phyloP scores from a whole-genome alignment of 345 rosid species.

The Lagerstroemia speciosa region DNA sequence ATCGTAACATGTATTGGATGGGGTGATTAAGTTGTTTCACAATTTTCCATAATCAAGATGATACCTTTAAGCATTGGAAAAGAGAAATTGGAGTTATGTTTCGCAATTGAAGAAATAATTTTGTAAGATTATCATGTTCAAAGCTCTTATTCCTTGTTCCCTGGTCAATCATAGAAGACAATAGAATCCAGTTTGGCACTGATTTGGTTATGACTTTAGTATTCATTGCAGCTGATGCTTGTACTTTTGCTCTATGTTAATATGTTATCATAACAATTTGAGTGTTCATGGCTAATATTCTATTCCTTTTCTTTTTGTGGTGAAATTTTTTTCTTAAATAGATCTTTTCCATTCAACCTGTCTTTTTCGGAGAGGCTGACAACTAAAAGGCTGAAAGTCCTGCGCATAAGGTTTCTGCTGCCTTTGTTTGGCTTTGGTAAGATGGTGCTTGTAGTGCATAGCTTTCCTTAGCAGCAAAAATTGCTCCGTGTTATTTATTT shows the following conservation, averaged over 20 bases:
- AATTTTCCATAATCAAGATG: not conserved
- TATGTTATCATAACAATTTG: constrained; percentile 11
- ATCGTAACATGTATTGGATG: not conserved
- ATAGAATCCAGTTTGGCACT: not conserved
- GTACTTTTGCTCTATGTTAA: constrained; percentile 13
- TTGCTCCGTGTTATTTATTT: constrained; percentile 2
- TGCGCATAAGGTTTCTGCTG: constrained; percentile 38
- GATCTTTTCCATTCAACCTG: constrained; percentile 50
- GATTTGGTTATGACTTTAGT: not conserved
- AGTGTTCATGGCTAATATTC: constrained; percentile 3
- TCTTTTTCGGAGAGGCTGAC: constrained; percentile 54
- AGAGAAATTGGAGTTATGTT: not conserved
- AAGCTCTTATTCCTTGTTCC: not conserved
- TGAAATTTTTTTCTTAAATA: constrained; percentile 33
- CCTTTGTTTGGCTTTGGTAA: constrained; percentile 52
- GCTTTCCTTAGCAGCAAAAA: constrained; percentile 12
- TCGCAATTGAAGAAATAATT: not conserved
- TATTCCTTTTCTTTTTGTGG: constrained; percentile 20
- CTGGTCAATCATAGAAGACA: not conserved
- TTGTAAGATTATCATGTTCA: not conserved
- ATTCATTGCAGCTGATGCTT: not conserved
- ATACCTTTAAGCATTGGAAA: not conserved
- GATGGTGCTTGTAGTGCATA: constrained; percentile 16
- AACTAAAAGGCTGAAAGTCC: constrained; percentile 43
- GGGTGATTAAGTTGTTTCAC: not conserved